Percentiles rank a stretch among this genome's conserved stretches.
phyloP scores from a whole-genome alignment of 2,329 filamentous ascomycete species.

The Thyridium curvatum region DNA sequence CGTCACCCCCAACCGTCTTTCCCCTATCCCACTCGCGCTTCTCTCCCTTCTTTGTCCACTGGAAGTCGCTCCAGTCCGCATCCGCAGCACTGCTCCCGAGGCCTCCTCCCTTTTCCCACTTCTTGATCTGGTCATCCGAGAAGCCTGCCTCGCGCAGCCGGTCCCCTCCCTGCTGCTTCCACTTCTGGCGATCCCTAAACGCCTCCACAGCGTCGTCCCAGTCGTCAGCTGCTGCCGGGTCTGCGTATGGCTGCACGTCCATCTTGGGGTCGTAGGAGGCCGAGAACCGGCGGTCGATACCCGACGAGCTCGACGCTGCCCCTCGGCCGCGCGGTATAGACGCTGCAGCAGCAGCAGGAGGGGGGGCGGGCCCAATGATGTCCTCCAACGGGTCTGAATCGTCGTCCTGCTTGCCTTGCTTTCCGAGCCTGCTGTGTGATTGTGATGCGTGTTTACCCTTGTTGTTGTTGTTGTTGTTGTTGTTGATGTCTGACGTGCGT shows the following conservation, averaged over 20 bases:
- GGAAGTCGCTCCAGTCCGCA: constrained; percentile 58
- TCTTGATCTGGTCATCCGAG: constrained; percentile 62
- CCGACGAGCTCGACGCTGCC: constrained; percentile 50
- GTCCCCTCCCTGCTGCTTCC: constrained; percentile 69
- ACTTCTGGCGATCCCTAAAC: constrained; percentile 71
- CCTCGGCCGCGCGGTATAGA: constrained; percentile 63
- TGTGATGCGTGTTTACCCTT: neutral
- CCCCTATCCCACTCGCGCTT: constrained; percentile 54
- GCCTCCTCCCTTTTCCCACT: constrained; percentile 66
- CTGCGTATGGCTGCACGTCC: constrained; percentile 48
- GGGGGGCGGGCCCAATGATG: constrained; percentile 68
- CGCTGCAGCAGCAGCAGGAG: constrained; percentile 27
- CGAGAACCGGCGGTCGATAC: constrained; percentile 78
- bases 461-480: no score
- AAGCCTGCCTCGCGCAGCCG: constrained; percentile 74
- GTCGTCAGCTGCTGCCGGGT: constrained; percentile 50
- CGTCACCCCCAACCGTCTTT: constrained; percentile 26
- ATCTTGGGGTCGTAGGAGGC: constrained; percentile 51
- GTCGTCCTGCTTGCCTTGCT: constrained; percentile 16
- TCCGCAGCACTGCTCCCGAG: constrained; percentile 49
- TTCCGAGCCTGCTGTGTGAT: constrained; percentile 1
- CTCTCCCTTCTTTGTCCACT: constrained; percentile 66
- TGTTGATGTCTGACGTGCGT: no score
- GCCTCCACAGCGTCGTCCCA: constrained; percentile 80
- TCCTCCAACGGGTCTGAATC: constrained; percentile 69